A percentile compares a stretch with the other conserved stretches of the same genome.
Evolutionary conservation across 2,329 filamentous ascomycete genomes (phyloP).

Genomic region (Stachybotrys chlorohalonatus): DNA sequence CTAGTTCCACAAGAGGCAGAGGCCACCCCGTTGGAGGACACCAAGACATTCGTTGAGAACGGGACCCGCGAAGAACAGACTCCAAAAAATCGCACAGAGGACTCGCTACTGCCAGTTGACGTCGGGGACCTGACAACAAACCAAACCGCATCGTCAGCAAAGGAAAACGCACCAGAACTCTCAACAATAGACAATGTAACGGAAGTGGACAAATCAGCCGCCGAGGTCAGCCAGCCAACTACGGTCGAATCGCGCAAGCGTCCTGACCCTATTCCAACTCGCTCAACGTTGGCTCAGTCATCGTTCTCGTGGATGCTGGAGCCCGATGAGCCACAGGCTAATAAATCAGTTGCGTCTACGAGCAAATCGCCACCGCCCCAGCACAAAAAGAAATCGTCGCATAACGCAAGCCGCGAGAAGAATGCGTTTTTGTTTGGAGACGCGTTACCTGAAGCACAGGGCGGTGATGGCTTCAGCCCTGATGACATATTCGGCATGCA

Average conservation of each 20-base stretch:
- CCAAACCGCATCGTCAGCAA: slow-evolving; percentile 3
- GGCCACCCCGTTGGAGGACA: slow-evolving; percentile 2
- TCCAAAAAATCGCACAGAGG: not conserved
- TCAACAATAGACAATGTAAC: slow-evolving; percentile 8
- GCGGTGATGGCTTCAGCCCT: slow-evolving; percentile 24
- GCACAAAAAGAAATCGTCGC: slow-evolving; percentile 31
- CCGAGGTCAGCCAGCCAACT: slow-evolving; percentile 5
- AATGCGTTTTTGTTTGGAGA: slow-evolving; percentile 55
- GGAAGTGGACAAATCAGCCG: slow-evolving; percentile 4
- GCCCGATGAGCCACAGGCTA: slow-evolving; percentile 30
- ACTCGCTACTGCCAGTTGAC: slow-evolving; percentile 6
- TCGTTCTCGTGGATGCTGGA: slow-evolving; percentile 76
- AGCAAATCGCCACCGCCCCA: slow-evolving; percentile 20
- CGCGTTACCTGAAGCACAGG: slow-evolving; percentile 26
- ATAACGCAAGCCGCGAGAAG: slow-evolving; percentile 39
- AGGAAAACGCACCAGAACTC: slow-evolving; percentile 2
- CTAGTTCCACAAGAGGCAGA: slow-evolving; percentile 9
- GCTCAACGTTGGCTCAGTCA: slow-evolving; percentile 62
- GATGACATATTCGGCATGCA: slow-evolving; percentile 49
- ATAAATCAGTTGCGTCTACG: slow-evolving; percentile 10
- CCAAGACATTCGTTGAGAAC: not conserved
- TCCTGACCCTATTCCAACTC: slow-evolving; percentile 42
- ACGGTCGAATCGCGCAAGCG: not conserved
- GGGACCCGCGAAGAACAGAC: not conserved
- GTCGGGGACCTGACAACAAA: slow-evolving; percentile 11